Evolutionary conservation across 1,139 yeast genomes (phyloP).

Genomic region (Yamadazyma diospyri): DNA sequence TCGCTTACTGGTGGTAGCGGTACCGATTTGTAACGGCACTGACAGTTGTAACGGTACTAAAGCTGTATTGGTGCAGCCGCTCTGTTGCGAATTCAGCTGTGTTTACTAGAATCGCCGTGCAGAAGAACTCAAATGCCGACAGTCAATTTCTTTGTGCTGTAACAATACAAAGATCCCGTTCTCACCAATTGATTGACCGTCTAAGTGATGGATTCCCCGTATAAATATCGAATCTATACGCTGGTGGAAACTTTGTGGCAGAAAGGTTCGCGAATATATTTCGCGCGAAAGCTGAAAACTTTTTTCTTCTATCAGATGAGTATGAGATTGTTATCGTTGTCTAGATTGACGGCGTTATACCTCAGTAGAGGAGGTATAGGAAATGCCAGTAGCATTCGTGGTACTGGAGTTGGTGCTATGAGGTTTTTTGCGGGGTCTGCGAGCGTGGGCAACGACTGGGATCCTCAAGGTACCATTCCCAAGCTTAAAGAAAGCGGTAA

Average conservation of each 20-base stretch:
- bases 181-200: slow-evolving; percentile 2
- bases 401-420: neutral
- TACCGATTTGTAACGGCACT: too few relatives aligned
- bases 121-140: too few relatives aligned
- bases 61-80: too few relatives aligned
- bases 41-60: too few relatives aligned
- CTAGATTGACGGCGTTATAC: neutral
- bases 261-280: slow-evolving; percentile 1
- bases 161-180: too few relatives aligned
- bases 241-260: neutral
- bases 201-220: neutral
- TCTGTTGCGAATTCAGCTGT: too few relatives aligned
- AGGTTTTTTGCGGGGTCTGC: neutral
- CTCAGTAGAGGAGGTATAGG: neutral
- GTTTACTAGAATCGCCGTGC: too few relatives aligned
- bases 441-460: slow-evolving; percentile 6
- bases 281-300: neutral
- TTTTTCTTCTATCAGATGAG: slow-evolving; percentile 2
- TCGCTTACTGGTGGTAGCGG: too few relatives aligned
- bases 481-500: slow-evolving; percentile 14
- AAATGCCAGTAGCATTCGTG: neutral
- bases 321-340: neutral
- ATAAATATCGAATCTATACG: slow-evolving; percentile 1
- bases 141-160: too few relatives aligned
- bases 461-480: slow-evolving; percentile 11